Percentiles rank a stretch among this genome's conserved stretches.
Evolutionary conservation across 768 basidiomycete genomes (phyloP).

Genomic region (Boletus rubroflammeus): DNA sequence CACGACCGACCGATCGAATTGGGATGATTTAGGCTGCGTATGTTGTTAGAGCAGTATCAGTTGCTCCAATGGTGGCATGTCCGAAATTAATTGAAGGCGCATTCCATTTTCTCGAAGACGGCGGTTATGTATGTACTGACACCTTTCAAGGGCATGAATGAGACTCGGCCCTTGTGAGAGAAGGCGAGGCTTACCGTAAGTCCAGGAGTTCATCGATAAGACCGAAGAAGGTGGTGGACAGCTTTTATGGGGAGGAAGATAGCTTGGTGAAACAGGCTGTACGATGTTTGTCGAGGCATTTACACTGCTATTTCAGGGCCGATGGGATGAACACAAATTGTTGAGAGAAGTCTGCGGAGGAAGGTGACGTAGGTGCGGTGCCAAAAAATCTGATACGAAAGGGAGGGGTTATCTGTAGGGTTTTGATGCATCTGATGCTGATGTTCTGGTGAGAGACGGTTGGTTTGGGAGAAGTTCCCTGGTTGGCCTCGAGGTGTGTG

Average conservation of each 20-base stretch:
- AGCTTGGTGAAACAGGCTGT: not conserved
- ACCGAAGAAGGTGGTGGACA: not conserved
- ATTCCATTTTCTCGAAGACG: constrained; percentile 18
- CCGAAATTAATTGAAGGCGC: constrained; percentile 11
- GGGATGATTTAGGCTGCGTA: constrained; percentile 8
- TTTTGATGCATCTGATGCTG: not conserved
- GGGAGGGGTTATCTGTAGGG: not conserved
- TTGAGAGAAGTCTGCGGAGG: not conserved
- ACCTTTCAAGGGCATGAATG: not conserved
- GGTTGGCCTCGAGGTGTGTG: constrained; percentile 1
- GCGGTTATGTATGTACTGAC: constrained; percentile 5
- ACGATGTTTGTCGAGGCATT: not conserved
- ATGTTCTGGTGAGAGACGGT: not conserved
- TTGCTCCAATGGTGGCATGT: not conserved
- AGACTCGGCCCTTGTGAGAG: constrained; percentile 1
- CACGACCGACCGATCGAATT: not conserved
- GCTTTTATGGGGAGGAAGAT: not conserved
- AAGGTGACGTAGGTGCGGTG: not conserved
- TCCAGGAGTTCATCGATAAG: constrained; percentile 2
- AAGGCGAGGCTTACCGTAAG: constrained; percentile 2
- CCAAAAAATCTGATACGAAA: not conserved
- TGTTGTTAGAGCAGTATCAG: not conserved
- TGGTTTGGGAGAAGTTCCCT: not conserved
- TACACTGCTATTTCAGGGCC: not conserved
- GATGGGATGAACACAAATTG: not conserved